phyloP scores from a whole-genome alignment of 2,329 filamentous ascomycete genomes.

The Ophiostoma triangulosporum region DNA sequence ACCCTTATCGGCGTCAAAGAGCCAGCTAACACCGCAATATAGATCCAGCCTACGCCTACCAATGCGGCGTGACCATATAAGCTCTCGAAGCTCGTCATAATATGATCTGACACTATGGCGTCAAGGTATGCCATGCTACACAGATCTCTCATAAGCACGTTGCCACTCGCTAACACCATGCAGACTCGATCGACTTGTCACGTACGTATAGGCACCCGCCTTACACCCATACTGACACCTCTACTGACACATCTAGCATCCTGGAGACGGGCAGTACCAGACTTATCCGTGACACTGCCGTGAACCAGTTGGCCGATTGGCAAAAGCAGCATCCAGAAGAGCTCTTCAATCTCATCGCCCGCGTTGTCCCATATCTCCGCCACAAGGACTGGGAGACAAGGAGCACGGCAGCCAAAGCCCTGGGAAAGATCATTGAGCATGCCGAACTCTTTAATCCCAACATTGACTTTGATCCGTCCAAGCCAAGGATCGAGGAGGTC shows the following conservation, averaged over 20 bases:
- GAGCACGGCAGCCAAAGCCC: slow-evolving; percentile 81
- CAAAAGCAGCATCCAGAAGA: slow-evolving; percentile 98
- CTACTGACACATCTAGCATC: slow-evolving; percentile 25
- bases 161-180: slow-evolving; percentile 20
- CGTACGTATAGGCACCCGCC: slow-evolving; percentile 45
- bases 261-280: slow-evolving; percentile 95
- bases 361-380: slow-evolving; percentile 88
- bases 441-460: slow-evolving; percentile 84
- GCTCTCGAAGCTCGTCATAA: slow-evolving; percentile 8
- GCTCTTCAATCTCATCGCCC: slow-evolving; percentile 83
- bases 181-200: slow-evolving; percentile 75
- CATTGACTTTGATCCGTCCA: slow-evolving; percentile 49
- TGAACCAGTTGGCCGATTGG: slow-evolving; percentile 91
- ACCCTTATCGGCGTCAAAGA: not conserved
- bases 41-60: not conserved
- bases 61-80: slow-evolving; percentile 7
- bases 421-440: slow-evolving; percentile 87
- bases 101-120: slow-evolving; percentile 35
- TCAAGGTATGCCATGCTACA: slow-evolving; percentile 32
- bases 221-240: not conserved
- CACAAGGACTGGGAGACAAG: slow-evolving; percentile 97
- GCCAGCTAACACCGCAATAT: not conserved
- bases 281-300: slow-evolving; percentile 91
- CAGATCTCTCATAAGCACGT: not conserved
- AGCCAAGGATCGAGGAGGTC: slow-evolving; percentile 22